phyloP scores from a whole-genome alignment of 495 filamentous ascomycete genomes.

The Neohortaea acidophila region DNA sequence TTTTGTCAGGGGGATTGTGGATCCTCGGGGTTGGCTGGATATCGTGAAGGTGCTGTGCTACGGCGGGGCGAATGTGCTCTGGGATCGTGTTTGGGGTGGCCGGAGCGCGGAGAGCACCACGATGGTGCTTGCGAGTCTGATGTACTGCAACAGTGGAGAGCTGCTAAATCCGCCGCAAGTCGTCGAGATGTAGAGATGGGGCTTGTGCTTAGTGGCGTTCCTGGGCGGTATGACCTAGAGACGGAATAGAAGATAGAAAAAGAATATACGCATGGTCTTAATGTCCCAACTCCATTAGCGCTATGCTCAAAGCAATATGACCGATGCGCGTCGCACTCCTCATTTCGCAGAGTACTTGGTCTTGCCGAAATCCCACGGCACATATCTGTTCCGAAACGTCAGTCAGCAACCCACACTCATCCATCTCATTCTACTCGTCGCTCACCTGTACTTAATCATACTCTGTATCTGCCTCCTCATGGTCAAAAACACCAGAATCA shows the following conservation, averaged over 20 bases:
- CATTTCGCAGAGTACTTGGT: constrained; percentile 12
- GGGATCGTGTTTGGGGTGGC: constrained; percentile 56
- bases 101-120: constrained; percentile 36
- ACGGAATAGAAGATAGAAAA: too few species aligned
- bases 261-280: too few species aligned
- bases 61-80: constrained; percentile 49
- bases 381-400: constrained; percentile 7
- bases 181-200: constrained; percentile 28
- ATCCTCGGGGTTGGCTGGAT: constrained; percentile 45
- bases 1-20: constrained; percentile 37
- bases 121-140: constrained; percentile 67
- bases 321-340: too few species aligned
- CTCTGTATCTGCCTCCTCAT: constrained; percentile 99
- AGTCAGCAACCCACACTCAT: not conserved
- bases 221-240: too few species aligned
- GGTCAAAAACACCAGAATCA: constrained; percentile 85
- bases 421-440: not conserved
- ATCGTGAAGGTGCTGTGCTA: constrained; percentile 42
- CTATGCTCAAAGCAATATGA: too few species aligned
- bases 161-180: constrained; percentile 50
- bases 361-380: constrained; percentile 20
- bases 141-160: constrained; percentile 49
- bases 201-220: not conserved
- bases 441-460: constrained; percentile 97
- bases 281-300: too few species aligned